These are phyloP conservation scores for Ampelocalamus luodianensis DNA, from an alignment of 176 grass and related monocot genomes.

Conservation along the genomic window DNA sequence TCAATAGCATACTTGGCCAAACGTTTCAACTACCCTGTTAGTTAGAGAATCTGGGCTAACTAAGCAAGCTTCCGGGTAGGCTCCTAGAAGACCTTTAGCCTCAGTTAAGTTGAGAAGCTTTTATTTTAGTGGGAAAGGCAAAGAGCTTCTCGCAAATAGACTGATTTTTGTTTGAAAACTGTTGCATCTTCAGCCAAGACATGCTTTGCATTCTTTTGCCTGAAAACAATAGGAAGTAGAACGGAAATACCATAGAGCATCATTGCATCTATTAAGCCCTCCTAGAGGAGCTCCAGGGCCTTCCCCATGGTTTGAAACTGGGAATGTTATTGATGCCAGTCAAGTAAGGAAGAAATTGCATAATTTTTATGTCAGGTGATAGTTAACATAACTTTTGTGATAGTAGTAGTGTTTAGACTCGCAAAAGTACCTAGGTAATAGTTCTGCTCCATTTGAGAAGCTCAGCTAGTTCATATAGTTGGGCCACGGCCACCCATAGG, in stretches of 20 bases:
- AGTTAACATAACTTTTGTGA: neutral
- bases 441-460: conserved; percentile 9
- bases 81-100: conserved; percentile 31
- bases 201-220: neutral
- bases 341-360: neutral
- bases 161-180: conserved; percentile 8
- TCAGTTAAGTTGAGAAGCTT: conserved; percentile 8
- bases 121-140: conserved; percentile 24
- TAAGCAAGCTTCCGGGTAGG: conserved; percentile 1
- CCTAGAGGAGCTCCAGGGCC: neutral
- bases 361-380: neutral
- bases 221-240: neutral
- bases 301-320: conserved; percentile 9
- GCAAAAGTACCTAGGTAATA: neutral
- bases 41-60: conserved; percentile 4
- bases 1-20: conserved; percentile 15
- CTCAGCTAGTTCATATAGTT: neutral
- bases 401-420: neutral
- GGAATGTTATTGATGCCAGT: neutral
- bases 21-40: conserved; percentile 11
- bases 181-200: neutral
- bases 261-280: neutral
- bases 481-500: neutral
- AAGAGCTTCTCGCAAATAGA: neutral
- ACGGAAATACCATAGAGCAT: conserved; percentile 29